Evolutionary conservation across 345 rosid genomes (phyloP).

Genomic region (Eucalyptus curtisii): DNA sequence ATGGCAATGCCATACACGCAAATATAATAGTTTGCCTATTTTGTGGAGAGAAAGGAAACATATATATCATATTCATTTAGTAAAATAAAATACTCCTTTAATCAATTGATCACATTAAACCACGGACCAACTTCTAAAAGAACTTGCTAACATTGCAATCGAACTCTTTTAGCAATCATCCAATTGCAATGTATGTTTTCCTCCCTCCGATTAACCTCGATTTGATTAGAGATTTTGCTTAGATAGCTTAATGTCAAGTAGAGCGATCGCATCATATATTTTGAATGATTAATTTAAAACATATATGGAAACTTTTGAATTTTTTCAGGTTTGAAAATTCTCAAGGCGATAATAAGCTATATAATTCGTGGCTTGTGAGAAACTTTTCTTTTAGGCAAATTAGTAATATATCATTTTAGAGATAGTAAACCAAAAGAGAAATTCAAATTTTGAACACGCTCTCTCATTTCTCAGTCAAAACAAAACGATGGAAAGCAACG

Average conservation of each 20-base stretch:
- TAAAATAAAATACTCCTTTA: background rate
- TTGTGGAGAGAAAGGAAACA: background rate
- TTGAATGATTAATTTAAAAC: background rate
- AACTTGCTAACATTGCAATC: background rate
- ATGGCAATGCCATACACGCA: background rate
- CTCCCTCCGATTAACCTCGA: rapidly evolving
- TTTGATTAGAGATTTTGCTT: background rate
- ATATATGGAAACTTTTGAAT: background rate
- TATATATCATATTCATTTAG: background rate
- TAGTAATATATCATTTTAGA: background rate
- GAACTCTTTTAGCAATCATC: background rate
- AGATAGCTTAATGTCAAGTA: no score
- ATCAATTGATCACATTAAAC: background rate
- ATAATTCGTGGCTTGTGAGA: background rate
- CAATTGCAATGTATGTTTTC: no score
- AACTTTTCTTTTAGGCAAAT: background rate
- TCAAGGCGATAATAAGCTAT: no score
- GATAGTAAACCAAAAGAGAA: background rate
- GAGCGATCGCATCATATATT: rapidly evolving
- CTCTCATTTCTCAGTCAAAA: background rate
- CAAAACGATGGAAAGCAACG: background rate
- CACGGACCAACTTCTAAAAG: background rate
- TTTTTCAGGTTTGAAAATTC: background rate
- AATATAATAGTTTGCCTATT: background rate
- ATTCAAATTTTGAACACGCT: background rate